Base-by-base conservation (phyloP, 352 stramenopile genomes). In the Phytophthora podocarpi region DNA sequence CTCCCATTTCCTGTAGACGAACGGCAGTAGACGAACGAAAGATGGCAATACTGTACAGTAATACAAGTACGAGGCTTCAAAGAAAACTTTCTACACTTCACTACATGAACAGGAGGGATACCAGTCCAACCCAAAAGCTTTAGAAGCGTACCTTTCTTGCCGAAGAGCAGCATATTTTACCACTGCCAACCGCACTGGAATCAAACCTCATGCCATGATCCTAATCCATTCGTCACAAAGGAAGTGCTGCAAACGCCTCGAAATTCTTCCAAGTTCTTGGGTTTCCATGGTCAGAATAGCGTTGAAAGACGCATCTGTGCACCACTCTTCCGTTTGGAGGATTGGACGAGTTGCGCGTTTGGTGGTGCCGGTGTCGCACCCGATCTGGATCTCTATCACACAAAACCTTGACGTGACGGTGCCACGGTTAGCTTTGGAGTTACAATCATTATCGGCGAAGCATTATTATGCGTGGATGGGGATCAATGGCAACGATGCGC, bases 281-380 rank as follows among this genome's bases (percentile, higher is more conserved):
- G 21, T 27, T 51, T 34, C 26, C 35, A 3, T 57, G 34, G 16
- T 18, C 27, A 26, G 27, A 35, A 27, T 58, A n/a, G 28, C 27
- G 27, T n/a, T 42, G 21, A 23, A 30, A 45, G 55, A 13, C 54
- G 43, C 46, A 51, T 58, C 57, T 65, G 57, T 65, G 57, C 47
- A 53, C 31, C 20, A 16, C 57, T 59, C 57, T 53, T 65, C 48
- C 48, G 16, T 59, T 65, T 65, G 49, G 26, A 23, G n/a, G 57
- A 66, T 66, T 53, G 58, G 58, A 66, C 16, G 58, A 66, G 39
- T 60, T 66, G 23, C 42, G 49, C 48, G 49, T 52, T 52, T 47
- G 42, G 39, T 41, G n/a, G 49, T 66, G 30, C 48, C 48, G 27
- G 28, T 59, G 57, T 61, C 48, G 46, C 56, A 58, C 20, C 9